A percentile compares a stretch with the other conserved stretches of the same genome.
Conservation (phyloP, 2,329 filamentous ascomycete species). For the Stenocarpella maydis region DNA sequence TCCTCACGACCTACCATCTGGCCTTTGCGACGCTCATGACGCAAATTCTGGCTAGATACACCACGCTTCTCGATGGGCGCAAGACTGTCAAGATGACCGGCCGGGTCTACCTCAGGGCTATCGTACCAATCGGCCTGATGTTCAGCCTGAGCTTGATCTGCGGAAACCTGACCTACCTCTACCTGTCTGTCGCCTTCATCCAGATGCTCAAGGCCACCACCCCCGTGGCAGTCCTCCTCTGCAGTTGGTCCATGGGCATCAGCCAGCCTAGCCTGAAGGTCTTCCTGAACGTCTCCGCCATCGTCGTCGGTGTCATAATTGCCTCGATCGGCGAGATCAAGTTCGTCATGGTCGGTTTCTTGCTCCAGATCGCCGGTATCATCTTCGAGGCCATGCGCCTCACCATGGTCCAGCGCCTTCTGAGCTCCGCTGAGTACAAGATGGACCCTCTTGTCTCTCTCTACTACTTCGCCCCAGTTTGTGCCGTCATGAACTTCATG, state of each 20-base stretch:
- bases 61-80: conserved; percentile 87
- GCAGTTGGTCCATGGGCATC: conserved; percentile 87
- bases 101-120: conserved; percentile 89
- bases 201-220: conserved; percentile 99
- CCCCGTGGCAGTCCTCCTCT: conserved; percentile 89
- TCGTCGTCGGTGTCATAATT: conserved; percentile 93
- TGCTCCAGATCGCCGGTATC: conserved; percentile 81
- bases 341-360: conserved; percentile 82
- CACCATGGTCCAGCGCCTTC: conserved; percentile 83
- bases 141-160: conserved; percentile 97
- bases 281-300: conserved; percentile 91
- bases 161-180: conserved; percentile 94
- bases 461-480: conserved; percentile 89
- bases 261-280: conserved; percentile 85
- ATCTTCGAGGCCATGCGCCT: conserved; percentile 84
- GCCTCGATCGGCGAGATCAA: conserved; percentile 96
- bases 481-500: conserved; percentile 80
- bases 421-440: conserved; percentile 86
- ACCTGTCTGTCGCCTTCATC: conserved; percentile 95
- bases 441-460: conserved; percentile 90
- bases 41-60: conserved; percentile 90
- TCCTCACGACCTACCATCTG: conserved; percentile 96
- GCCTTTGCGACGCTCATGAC: conserved; percentile 93
- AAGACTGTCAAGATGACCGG: conserved; percentile 98
- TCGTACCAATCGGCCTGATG: conserved; percentile 93